phyloP scores from a whole-genome alignment of 768 basidiomycete species.

The Lentinula detonsa region DNA sequence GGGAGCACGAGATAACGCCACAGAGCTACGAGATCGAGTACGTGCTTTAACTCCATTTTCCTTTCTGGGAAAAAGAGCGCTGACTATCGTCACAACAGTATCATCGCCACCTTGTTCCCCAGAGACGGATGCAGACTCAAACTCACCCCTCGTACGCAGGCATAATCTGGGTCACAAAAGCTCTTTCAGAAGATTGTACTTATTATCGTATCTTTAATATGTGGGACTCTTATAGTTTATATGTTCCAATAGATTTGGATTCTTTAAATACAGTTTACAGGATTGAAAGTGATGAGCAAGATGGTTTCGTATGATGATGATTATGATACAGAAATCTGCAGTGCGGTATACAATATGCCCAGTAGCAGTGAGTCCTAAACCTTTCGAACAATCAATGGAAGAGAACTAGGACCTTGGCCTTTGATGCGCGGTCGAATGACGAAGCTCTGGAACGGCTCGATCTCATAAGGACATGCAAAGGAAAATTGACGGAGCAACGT shows the following conservation, averaged over 20 bases:
- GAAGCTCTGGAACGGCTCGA: constrained; percentile 62
- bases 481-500: constrained; percentile 50
- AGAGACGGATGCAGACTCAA: constrained; percentile 85
- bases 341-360: not conserved
- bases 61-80: constrained; percentile 7
- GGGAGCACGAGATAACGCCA: constrained; percentile 81
- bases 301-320: too few relatives aligned
- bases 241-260: not conserved
- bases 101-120: constrained; percentile 97
- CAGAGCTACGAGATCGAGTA: constrained; percentile 77
- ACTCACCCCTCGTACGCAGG: constrained; percentile 52
- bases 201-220: constrained; percentile 1
- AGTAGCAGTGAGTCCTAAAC: constrained; percentile 14
- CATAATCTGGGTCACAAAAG: not conserved
- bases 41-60: constrained; percentile 23
- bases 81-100: constrained; percentile 33
- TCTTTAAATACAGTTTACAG: not conserved
- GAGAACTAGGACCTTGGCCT: constrained; percentile 47
- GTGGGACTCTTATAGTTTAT: not conserved
- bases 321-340: not conserved
- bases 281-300: not conserved
- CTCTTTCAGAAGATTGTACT: not conserved
- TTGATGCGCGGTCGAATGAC: constrained; percentile 55
- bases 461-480: constrained; percentile 43
- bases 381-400: constrained; percentile 46